phyloP scores from a whole-genome alignment of 805 yeast genomes.

The Saccharomyces cerevisiae region DNA sequence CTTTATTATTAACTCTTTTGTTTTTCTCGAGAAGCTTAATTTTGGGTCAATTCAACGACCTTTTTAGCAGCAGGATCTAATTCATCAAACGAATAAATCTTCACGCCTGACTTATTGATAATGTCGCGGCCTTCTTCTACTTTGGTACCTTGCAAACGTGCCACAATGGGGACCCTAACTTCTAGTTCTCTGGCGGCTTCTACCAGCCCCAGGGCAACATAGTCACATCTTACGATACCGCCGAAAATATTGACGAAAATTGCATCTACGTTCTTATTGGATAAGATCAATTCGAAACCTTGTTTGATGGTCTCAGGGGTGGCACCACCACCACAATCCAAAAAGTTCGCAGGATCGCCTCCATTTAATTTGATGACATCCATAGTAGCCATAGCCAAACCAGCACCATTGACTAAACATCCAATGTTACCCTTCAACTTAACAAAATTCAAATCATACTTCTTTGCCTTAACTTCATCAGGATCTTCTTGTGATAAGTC shows the following conservation, averaged over 20 bases:
- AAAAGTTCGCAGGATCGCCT: slow-evolving; percentile 97
- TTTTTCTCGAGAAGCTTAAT: background rate
- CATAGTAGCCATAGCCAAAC: slow-evolving; percentile 99
- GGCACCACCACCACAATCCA: slow-evolving; percentile 99
- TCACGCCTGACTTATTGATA: slow-evolving; percentile 81
- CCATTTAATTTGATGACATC: slow-evolving; percentile 97
- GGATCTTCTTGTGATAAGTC: slow-evolving; percentile 97
- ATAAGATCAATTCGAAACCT: slow-evolving; percentile 87
- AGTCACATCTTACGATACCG: slow-evolving; percentile 99
- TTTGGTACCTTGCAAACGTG: slow-evolving; percentile 98
- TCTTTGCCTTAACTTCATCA: slow-evolving; percentile 78
- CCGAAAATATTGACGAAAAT: slow-evolving; percentile 98
- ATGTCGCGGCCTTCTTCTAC: slow-evolving; percentile 79
- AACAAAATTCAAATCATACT: slow-evolving; percentile 88
- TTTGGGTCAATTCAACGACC: slow-evolving; percentile 63
- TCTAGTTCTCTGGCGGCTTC: slow-evolving; percentile 89
- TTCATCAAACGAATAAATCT: slow-evolving; percentile 85
- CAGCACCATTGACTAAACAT: slow-evolving; percentile 98
- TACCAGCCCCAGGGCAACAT: slow-evolving; percentile 94
- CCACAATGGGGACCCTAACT: slow-evolving; percentile 89
- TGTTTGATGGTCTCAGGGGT: slow-evolving; percentile 96
- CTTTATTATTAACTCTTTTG: background rate
- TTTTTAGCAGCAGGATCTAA: slow-evolving; percentile 96
- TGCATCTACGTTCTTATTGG: slow-evolving; percentile 84
- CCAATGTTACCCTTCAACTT: slow-evolving; percentile 98